Evolutionary conservation across 148 eudicot genomes (phyloP).

Genomic region (Rhododendron ferrugineum): DNA sequence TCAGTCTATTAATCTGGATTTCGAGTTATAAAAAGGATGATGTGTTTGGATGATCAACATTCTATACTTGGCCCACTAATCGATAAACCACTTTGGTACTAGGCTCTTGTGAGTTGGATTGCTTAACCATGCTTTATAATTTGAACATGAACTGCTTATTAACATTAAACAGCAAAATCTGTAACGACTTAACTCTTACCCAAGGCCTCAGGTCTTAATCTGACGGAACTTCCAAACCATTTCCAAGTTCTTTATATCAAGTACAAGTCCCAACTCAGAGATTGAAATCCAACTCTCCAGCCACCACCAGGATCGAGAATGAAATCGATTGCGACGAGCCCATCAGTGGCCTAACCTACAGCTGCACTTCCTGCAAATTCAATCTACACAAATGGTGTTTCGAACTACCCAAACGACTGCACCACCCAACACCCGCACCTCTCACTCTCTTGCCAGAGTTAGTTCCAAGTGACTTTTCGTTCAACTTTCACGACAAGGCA

Average conservation of each 20-base stretch:
- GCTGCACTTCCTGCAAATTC: conserved; percentile 2
- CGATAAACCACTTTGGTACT: too few species aligned
- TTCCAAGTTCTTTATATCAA: neutral
- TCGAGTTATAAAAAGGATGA: neutral
- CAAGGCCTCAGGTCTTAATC: neutral
- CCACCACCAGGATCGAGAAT: neutral
- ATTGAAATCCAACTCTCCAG: neutral
- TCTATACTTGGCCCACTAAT: neutral
- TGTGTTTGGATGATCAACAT: neutral
- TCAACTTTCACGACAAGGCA: neutral
- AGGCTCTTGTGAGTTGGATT: too few species aligned
- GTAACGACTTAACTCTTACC: too few species aligned
- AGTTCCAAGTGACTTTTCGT: neutral
- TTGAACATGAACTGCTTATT: too few species aligned
- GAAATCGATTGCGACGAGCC: neutral
- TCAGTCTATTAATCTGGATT: too few species aligned
- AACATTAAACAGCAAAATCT: too few species aligned
- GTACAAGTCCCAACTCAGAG: neutral
- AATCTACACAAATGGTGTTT: conserved; percentile 11
- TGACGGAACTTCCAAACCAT: neutral
- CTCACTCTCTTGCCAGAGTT: neutral
- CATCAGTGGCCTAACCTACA: conserved; percentile 1
- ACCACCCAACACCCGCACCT: neutral
- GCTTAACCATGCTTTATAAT: too few species aligned
- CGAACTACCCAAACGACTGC: neutral